A percentile compares a stretch with the other conserved stretches of the same genome.
Evolutionary conservation across 108 stramenopile species (phyloP).

Genomic region (Nitzschia sp.): DNA sequence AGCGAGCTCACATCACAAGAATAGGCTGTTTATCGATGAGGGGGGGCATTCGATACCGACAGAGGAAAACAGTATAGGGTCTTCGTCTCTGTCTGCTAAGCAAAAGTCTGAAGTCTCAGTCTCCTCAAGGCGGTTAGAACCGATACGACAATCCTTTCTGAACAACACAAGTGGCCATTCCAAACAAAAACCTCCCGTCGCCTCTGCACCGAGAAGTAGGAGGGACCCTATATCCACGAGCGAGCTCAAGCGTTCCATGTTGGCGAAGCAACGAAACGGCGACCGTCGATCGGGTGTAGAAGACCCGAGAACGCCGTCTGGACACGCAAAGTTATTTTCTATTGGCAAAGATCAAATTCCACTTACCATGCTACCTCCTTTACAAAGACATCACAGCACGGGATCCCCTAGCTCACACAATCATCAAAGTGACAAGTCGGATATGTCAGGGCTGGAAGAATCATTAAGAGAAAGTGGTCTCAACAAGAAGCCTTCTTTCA

Average conservation of each 20-base stretch:
- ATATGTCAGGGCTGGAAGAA: not conserved
- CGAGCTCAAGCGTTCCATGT: constrained; percentile 5
- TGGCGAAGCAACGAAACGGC: not conserved
- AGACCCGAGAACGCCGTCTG: constrained; percentile 6
- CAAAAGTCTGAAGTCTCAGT: not conserved
- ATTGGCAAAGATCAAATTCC: not conserved
- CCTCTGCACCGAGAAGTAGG: not conserved
- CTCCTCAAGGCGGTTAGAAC: constrained; percentile 1
- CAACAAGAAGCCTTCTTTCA: not conserved
- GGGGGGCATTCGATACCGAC: constrained; percentile 1
- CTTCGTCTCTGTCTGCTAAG: not conserved
- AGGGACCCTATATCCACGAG: not conserved
- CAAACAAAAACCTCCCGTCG: not conserved
- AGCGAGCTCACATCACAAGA: constrained; percentile 11
- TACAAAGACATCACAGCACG: not conserved
- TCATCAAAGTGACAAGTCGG: not conserved
- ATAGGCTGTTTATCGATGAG: not conserved
- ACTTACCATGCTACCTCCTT: not conserved
- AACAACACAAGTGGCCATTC: not conserved
- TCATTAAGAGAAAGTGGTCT: not conserved
- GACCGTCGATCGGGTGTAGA: not conserved
- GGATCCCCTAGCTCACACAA: not conserved
- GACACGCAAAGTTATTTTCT: constrained; percentile 2
- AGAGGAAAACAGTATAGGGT: constrained; percentile 1
- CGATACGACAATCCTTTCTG: constrained; percentile 3